These are phyloP conservation scores for Didymella pomorum DNA, from an alignment of 2,329 filamentous ascomycete species.

Conservation along the genomic window DNA sequence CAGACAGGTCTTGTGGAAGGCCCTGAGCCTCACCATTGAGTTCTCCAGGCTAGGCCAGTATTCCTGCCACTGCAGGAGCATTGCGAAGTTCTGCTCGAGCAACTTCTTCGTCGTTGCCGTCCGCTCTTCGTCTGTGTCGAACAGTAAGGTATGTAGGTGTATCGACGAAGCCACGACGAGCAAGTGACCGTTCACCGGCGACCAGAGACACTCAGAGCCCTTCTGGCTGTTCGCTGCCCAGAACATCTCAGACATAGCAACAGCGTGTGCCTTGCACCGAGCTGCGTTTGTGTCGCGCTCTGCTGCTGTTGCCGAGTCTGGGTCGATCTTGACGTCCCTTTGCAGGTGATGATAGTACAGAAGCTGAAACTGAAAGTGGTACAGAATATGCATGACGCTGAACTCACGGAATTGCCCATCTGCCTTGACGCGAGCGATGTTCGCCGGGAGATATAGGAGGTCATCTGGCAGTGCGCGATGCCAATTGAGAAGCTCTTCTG, in stretches of 20 bases:
- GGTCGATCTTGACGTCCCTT: conserved; percentile 1
- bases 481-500: conserved; percentile 11
- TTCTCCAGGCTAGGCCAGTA: conserved; percentile 16
- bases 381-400: conserved; percentile 11
- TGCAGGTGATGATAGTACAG: conserved; percentile 17
- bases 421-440: conserved; percentile 10
- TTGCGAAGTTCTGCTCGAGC: conserved; percentile 11
- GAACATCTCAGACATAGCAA: conserved; percentile 11
- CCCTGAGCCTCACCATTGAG: conserved; percentile 11
- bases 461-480: conserved; percentile 1
- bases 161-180: conserved; percentile 16
- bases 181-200: conserved; percentile 12
- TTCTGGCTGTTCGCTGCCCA: conserved; percentile 6
- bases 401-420: conserved; percentile 10
- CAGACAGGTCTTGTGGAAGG: conserved; percentile 13
- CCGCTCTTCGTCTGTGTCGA: conserved; percentile 4
- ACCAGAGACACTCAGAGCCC: conserved; percentile 15
- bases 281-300: conserved; percentile 4
- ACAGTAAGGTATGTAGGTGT: conserved; percentile 12
- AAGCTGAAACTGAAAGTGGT: conserved; percentile 14
- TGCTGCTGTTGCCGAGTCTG: neutral
- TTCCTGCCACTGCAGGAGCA: conserved; percentile 13
- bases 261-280: conserved; percentile 12
- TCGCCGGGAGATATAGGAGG: neutral
- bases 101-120: conserved; percentile 1